A percentile compares a stretch with the other conserved stretches of the same genome.
These are phyloP conservation scores for Coffea humblotiana DNA, from an alignment of 305 asterid species.

Conservation along the genomic window DNA sequence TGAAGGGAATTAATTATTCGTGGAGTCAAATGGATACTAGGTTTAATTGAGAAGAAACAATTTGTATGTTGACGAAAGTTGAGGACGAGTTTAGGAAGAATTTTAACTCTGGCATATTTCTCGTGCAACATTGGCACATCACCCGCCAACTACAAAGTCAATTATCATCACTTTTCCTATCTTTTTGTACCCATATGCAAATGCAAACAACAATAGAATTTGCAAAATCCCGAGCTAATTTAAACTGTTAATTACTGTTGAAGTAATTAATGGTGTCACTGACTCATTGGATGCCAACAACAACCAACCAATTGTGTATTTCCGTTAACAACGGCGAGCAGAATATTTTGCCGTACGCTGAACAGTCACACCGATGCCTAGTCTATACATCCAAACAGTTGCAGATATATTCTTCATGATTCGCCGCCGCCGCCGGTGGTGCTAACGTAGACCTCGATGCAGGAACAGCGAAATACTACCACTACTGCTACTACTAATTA, in stretches of 20 bases:
- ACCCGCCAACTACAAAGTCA: too few species aligned
- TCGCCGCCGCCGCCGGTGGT: not conserved
- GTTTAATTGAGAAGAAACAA: too few species aligned
- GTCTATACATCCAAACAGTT: not conserved
- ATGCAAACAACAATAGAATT: too few species aligned
- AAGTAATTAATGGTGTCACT: not conserved
- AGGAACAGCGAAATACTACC: not conserved
- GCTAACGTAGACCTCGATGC: not conserved
- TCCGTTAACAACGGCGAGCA: not conserved
- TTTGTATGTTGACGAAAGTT: too few species aligned
- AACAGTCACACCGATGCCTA: not conserved
- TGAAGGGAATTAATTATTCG: not conserved
- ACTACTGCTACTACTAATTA: too few species aligned
- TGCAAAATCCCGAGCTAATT: too few species aligned
- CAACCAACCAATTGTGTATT: not conserved
- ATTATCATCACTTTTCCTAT: not conserved
- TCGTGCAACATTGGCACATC: too few species aligned
- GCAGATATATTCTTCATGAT: not conserved
- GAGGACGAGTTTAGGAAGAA: too few species aligned
- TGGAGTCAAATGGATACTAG: too few species aligned
- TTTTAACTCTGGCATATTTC: too few species aligned
- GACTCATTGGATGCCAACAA: not conserved
- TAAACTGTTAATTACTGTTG: not conserved
- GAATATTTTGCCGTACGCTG: slow-evolving; percentile 7
- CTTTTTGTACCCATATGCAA: not conserved